These are phyloP conservation scores for Lumnitzera littorea DNA, from an alignment of 345 rosid species.

Conservation along the genomic window DNA sequence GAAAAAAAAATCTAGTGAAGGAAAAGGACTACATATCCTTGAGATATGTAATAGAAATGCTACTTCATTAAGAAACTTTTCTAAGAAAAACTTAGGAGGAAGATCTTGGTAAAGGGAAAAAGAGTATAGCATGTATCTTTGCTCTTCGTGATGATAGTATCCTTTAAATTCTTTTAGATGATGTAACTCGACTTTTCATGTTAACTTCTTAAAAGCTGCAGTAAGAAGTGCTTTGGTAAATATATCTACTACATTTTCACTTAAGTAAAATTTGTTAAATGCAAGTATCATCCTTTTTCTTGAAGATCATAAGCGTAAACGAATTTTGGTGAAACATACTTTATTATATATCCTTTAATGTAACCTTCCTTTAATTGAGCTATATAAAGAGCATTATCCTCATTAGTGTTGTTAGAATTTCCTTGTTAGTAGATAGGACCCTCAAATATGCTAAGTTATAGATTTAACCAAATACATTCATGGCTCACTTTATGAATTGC, in stretches of 20 bases:
- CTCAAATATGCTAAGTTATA: not conserved
- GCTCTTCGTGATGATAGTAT: no score
- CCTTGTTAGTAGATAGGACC: not conserved
- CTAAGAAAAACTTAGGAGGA: not conserved
- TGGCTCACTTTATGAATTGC: not conserved
- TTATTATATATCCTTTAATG: not conserved
- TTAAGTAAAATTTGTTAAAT: not conserved
- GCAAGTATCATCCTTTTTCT: not conserved
- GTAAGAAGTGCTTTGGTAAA: not conserved
- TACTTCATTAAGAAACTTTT: not conserved
- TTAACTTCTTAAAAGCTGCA: not conserved
- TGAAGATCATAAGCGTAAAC: not conserved
- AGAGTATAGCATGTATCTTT: not conserved
- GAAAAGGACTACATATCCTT: not conserved
- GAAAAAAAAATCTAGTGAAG: not conserved
- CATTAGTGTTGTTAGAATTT: not conserved
- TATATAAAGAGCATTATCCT: not conserved
- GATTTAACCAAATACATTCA: conserved; percentile 3
- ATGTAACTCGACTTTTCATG: not conserved
- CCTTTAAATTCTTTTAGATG: not conserved
- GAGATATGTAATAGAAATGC: not conserved
- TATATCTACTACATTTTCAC: not conserved
- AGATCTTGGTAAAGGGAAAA: not conserved
- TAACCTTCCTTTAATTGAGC: not conserved
- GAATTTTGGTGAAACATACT: not conserved